Evolutionary conservation across 306 rosid genomes (phyloP).

Genomic region (Sindora glabra): DNA sequence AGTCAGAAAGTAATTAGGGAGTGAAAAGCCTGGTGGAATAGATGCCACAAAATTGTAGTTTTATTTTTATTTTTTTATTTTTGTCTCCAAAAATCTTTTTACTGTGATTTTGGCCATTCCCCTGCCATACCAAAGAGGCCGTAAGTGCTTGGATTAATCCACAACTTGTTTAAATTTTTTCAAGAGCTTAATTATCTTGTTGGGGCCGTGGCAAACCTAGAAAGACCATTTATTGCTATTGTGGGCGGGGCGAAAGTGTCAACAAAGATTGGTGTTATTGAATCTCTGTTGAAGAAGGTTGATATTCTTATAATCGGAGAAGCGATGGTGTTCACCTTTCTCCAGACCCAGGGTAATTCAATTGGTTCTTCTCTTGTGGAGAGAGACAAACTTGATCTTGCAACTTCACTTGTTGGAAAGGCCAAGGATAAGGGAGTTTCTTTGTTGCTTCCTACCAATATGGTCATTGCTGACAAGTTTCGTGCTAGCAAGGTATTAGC

Average conservation of each 20-base stretch:
- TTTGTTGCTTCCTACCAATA: constrained; percentile 82
- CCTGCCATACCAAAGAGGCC: too few relatives aligned
- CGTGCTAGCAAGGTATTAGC: constrained; percentile 65
- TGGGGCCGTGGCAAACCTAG: constrained; percentile 80
- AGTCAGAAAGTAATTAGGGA: too few relatives aligned
- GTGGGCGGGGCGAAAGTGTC: constrained; percentile 97
- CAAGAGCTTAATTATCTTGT: constrained; percentile 94
- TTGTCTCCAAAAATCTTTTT: too few relatives aligned
- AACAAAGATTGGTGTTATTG: constrained; percentile 85
- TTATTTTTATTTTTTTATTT: too few relatives aligned
- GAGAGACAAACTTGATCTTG: constrained; percentile 75
- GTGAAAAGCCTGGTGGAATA: too few relatives aligned
- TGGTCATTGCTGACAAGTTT: constrained; percentile 82
- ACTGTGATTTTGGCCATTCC: too few relatives aligned
- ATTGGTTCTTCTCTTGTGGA: constrained; percentile 92
- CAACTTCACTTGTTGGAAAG: constrained; percentile 62
- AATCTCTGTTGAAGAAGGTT: constrained; percentile 77
- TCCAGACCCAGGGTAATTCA: constrained; percentile 79
- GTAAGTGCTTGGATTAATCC: background rate
- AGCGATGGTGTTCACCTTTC: constrained; percentile 86
- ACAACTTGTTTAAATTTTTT: constrained; percentile 12
- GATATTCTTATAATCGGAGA: constrained; percentile 78
- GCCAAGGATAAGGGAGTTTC: constrained; percentile 87
- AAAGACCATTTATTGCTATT: constrained; percentile 91
- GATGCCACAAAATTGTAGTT: too few relatives aligned